Base-by-base conservation (phyloP, 2,329 filamentous ascomycete species). In the Metarhizium brunneum region DNA sequence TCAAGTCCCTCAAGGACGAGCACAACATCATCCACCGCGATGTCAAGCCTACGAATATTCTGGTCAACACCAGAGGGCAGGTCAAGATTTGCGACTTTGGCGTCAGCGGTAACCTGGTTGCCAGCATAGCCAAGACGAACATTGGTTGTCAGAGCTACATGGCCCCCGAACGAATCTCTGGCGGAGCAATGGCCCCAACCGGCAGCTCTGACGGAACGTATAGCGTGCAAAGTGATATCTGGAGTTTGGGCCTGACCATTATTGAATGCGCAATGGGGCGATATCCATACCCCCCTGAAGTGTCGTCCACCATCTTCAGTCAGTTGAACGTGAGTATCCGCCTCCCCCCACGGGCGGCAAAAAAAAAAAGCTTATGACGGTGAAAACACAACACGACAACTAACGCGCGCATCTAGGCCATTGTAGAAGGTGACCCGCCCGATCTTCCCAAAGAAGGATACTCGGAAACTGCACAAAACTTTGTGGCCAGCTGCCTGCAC, bases 101-200 rank as follows among this genome's bases (percentile, higher is more conserved):
- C 56, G 94, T 99, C 55, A 95, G 89, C 62, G 94, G 94, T 54
- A 99, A 99, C 65, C 76, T 99, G 29, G 94, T 99, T 25, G 92
- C 94, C 29, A 96, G 91, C 74, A 97, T 97, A 65, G 94, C 94
- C 53, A 96, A 95, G 73, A 99, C 94, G 32, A 99, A 99, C 68
- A 99, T 99, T 65, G 94, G 94, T 43, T 99, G 94, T 66, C 94
- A 99, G 73, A 96, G 92, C 67, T 99, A 99, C 74, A 99, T 99
- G 94, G 94, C 94, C 0, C 94, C 94, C 0, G 94, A 99, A 71
- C 80, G 94, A 61, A 99, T 99, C 65, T 90, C 90, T 8, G 90
- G 90, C 51, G 91, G 92, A 56, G 87, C 87, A 25, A 84, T 91
- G 65, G 84, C 88, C 57, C 82, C 87, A 59, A 79, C 85, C 18